phyloP scores from a whole-genome alignment of 1,284 basidiomycete genomes.

The Melanopsichium pennsylvanicum region DNA sequence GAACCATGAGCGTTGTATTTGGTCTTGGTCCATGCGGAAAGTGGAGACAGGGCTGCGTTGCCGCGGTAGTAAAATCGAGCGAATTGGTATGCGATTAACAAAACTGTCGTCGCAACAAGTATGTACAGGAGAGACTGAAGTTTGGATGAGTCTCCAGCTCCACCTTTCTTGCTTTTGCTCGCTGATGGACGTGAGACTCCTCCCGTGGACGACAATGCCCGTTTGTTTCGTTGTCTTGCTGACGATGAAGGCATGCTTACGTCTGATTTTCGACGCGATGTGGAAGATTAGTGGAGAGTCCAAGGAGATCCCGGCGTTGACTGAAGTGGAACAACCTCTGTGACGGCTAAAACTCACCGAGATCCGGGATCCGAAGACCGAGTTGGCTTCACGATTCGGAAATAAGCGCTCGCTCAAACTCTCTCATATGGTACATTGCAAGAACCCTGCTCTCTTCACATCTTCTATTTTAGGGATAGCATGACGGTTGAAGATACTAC shows the following conservation, averaged over 20 bases:
- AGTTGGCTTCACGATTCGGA: too few species aligned
- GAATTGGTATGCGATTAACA: constrained; percentile 28
- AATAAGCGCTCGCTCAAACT: too few species aligned
- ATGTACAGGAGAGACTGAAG: constrained; percentile 37
- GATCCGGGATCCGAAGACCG: too few species aligned
- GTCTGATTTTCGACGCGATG: background rate
- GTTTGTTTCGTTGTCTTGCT: constrained; percentile 46
- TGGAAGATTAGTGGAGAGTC: too few species aligned
- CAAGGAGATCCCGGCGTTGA: too few species aligned
- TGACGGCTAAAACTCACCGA: too few species aligned
- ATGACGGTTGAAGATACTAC: too few species aligned
- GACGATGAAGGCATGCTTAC: constrained; percentile 27
- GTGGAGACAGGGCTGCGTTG: constrained; percentile 17
- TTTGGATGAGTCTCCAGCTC: constrained; percentile 7
- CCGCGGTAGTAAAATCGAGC: constrained; percentile 42
- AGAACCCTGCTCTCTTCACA: too few species aligned
- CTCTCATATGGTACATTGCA: too few species aligned
- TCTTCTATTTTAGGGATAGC: too few species aligned
- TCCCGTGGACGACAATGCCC: constrained; percentile 30
- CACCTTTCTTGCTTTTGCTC: constrained; percentile 10
- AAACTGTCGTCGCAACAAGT: constrained; percentile 24
- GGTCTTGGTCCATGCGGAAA: constrained; percentile 31
- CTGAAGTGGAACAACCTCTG: too few species aligned
- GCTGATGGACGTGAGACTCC: constrained; percentile 16
- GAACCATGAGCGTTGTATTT: constrained; percentile 26